phyloP scores from a whole-genome alignment of 139 green algal species.

The Volvox reticuliferus region DNA sequence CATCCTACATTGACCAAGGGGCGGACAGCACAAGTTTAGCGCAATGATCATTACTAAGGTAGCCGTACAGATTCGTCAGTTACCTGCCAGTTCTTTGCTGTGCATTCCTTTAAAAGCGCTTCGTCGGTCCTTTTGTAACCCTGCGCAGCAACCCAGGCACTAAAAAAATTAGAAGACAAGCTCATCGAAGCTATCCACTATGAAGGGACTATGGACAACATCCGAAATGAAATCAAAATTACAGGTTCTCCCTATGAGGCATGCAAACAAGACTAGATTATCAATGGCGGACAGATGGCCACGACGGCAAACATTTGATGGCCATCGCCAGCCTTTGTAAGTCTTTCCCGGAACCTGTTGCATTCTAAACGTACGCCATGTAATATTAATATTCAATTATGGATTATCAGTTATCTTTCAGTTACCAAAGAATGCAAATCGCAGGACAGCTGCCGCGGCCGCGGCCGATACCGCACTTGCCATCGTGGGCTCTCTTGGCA shows the following conservation, averaged over 20 bases:
- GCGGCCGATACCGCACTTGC: background rate
- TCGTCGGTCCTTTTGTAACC: constrained; percentile 64
- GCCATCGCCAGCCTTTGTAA: background rate
- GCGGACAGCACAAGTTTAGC: too few relatives aligned
- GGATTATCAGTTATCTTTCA: background rate
- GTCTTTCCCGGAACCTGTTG: background rate
- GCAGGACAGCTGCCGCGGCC: background rate
- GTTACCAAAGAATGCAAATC: background rate
- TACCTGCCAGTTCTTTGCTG: constrained; percentile 51
- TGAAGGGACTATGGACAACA: too few relatives aligned
- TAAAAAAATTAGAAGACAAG: too few relatives aligned
- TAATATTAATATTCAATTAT: background rate
- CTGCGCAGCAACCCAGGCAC: constrained; percentile 1
- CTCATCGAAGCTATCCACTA: too few relatives aligned
- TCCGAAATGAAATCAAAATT: too few relatives aligned
- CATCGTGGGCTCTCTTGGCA: constrained; percentile 12
- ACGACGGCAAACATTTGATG: background rate
- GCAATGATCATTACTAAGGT: too few relatives aligned
- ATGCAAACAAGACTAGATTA: too few relatives aligned
- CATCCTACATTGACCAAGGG: constrained; percentile 51
- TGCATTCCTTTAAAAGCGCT: constrained; percentile 56
- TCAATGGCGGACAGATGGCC: too few relatives aligned
- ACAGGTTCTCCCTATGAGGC: too few relatives aligned
- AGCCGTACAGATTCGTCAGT: too few relatives aligned
- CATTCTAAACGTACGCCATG: background rate